Evolutionary conservation across 2,329 filamentous ascomycete genomes (phyloP).

Genomic region (Rhinocladiella mackenziei): DNA sequence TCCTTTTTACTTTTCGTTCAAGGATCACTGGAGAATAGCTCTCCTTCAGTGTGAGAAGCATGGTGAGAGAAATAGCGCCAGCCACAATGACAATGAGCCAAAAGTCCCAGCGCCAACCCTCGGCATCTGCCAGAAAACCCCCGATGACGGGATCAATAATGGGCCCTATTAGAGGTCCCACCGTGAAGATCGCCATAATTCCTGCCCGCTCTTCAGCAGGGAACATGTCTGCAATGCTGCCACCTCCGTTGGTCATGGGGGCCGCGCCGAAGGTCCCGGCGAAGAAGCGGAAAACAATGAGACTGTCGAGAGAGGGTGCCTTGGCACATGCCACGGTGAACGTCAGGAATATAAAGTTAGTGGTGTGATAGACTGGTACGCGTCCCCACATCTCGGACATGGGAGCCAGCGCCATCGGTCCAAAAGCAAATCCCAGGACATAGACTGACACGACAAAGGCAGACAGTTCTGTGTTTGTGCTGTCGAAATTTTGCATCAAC

Average conservation of each 20-base stretch:
- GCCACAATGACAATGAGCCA: conserved; percentile 37
- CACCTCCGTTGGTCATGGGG: conserved; percentile 46
- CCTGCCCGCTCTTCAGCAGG: conserved; percentile 44
- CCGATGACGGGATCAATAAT: conserved; percentile 44
- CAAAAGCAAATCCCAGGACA: conserved; percentile 56
- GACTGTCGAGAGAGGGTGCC: conserved; percentile 48
- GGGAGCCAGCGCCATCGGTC: conserved; percentile 55
- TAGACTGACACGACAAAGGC: conserved; percentile 59
- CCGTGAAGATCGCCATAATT: conserved; percentile 40
- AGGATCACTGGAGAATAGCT: conserved; percentile 35
- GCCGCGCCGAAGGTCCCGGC: conserved; percentile 53
- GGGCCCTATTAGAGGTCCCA: conserved; percentile 33
- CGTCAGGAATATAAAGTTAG: conserved; percentile 57
- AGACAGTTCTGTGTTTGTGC: conserved; percentile 40
- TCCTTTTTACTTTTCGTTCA: conserved; percentile 29
- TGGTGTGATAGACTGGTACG: conserved; percentile 51
- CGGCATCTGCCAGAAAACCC: conserved; percentile 32
- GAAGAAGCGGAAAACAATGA: conserved; percentile 55
- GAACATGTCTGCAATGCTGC: conserved; percentile 44
- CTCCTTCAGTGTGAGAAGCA: background rate
- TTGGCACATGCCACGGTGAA: conserved; percentile 64
- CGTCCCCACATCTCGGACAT: conserved; percentile 63
- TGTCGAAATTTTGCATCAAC: conserved; percentile 45
- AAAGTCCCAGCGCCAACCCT: conserved; percentile 37
- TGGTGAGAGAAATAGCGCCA: conserved; percentile 1